phyloP scores from a whole-genome alignment of 2,329 filamentous ascomycete genomes.

The Colletotrichum incanum region DNA sequence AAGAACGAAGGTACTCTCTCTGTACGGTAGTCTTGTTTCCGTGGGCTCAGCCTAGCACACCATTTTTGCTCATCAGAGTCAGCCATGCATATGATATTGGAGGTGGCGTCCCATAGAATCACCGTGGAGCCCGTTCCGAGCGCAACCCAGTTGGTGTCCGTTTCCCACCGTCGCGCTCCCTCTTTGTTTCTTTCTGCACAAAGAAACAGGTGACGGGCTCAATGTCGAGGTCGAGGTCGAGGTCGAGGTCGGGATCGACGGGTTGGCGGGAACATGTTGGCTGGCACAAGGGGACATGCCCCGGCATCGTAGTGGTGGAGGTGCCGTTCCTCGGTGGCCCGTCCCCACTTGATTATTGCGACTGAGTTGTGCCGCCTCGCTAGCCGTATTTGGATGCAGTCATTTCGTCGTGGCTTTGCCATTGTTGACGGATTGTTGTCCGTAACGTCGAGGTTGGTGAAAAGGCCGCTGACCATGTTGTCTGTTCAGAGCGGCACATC shows the following conservation, averaged over 20 bases:
- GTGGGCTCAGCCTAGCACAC: slow-evolving; percentile 17
- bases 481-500: not conserved
- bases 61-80: slow-evolving; percentile 28
- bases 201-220: slow-evolving; percentile 12
- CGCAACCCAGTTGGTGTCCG: slow-evolving; percentile 2
- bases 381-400: not conserved
- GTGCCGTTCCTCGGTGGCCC: not conserved
- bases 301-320: slow-evolving; percentile 1
- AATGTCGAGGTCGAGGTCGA: not conserved
- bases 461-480: not conserved
- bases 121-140: slow-evolving; percentile 6
- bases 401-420: not conserved
- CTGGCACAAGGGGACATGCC: slow-evolving; percentile 7
- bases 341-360: not conserved
- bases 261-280: slow-evolving; percentile 9
- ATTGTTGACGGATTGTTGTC: not conserved
- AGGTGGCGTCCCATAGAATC: slow-evolving; percentile 38
- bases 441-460: not conserved
- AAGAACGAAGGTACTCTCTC: not conserved
- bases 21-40: not conserved
- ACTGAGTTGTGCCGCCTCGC: not conserved
- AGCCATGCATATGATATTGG: slow-evolving; percentile 42
- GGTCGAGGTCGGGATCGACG: slow-evolving; percentile 5
- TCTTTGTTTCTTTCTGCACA: slow-evolving; percentile 10
- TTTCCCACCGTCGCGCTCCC: slow-evolving; percentile 18